Percentiles rank a stretch among this genome's conserved stretches.
phyloP scores from a whole-genome alignment of 2,329 filamentous ascomycete species.

The Stromatinia cepivora region DNA sequence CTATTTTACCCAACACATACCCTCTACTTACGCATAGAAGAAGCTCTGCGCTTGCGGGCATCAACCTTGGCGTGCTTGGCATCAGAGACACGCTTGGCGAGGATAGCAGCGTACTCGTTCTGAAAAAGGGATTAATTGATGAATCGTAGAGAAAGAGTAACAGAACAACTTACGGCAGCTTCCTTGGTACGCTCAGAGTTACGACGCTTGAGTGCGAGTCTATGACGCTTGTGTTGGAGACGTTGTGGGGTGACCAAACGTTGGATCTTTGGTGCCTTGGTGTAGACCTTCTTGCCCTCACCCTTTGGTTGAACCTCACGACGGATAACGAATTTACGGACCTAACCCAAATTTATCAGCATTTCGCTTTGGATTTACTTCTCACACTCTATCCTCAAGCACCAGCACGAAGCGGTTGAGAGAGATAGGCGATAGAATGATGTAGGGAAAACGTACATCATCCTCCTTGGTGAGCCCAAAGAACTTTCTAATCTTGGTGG shows the following conservation, averaged over 20 bases:
- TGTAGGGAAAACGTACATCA: slow-evolving; percentile 76
- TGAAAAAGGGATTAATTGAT: slow-evolving; percentile 43
- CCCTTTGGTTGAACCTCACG: slow-evolving; percentile 96
- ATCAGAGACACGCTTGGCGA: slow-evolving; percentile 96
- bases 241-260: slow-evolving; percentile 98
- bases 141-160: neutral
- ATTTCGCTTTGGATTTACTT: slow-evolving; percentile 32
- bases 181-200: slow-evolving; percentile 97
- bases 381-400: slow-evolving; percentile 58
- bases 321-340: slow-evolving; percentile 99
- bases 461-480: slow-evolving; percentile 99
- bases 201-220: slow-evolving; percentile 96
- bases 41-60: slow-evolving; percentile 93
- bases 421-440: slow-evolving; percentile 70
- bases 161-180: slow-evolving; percentile 76
- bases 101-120: slow-evolving; percentile 95
- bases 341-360: slow-evolving; percentile 53
- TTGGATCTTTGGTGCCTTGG: slow-evolving; percentile 99
- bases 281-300: slow-evolving; percentile 97
- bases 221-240: slow-evolving; percentile 99
- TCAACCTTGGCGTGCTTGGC: slow-evolving; percentile 93
- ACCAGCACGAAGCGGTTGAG: slow-evolving; percentile 26
- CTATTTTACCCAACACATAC: slow-evolving; percentile 20
- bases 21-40: slow-evolving; percentile 84
- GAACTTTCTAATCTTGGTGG: slow-evolving; percentile 99